Base-by-base conservation (phyloP, 805 yeast species). In the Saturnispora zaruensis region DNA sequence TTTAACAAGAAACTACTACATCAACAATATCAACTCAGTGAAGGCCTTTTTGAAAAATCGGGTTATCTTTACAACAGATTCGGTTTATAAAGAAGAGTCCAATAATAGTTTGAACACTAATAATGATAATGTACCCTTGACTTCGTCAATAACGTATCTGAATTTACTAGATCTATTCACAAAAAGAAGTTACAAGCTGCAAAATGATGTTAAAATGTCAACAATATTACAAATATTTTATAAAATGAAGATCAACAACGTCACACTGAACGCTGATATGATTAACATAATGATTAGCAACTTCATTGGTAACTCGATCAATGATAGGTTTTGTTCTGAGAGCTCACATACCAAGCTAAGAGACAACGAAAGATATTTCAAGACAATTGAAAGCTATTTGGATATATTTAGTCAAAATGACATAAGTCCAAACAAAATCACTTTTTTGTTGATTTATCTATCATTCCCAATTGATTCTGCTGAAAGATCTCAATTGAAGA, bases 101-200 rank as follows among this genome's bases (percentile, higher is more conserved):
- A 34, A 21, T 14, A 16, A 26, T 18, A 5, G 16, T 38, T 16
- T 32, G 41, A 7, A 21, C 13, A 5, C n/a, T 36, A 21, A 37
- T 44, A 7, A 30, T 16, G 50, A 47, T 20, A 14, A 11, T 2
- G 33, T 47, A 11, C 50, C 50, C 9, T 24, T 47, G 9, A 47
- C 38, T 21, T 47, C 50, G 18, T 34, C 44, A 11, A 4, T 7
- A 16, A 26, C 34, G 6, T 47, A 47, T 34, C 18, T 36, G 7
- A 18, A 28, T 32, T 21, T 47, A 18, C 20, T 47, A n/a, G 33
- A 54, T 21, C 50, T 49, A 23, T 54, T 54, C 23, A 23, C 49
- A 6, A 49, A 40, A 21, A 40, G 43, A n/a, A 14, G 11, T 23
- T 46, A 36, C 9, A 21, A 37, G 28, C 21, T 25, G 7, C 45